phyloP scores from a whole-genome alignment of 805 yeast species.

The Candida rishiriensis region DNA sequence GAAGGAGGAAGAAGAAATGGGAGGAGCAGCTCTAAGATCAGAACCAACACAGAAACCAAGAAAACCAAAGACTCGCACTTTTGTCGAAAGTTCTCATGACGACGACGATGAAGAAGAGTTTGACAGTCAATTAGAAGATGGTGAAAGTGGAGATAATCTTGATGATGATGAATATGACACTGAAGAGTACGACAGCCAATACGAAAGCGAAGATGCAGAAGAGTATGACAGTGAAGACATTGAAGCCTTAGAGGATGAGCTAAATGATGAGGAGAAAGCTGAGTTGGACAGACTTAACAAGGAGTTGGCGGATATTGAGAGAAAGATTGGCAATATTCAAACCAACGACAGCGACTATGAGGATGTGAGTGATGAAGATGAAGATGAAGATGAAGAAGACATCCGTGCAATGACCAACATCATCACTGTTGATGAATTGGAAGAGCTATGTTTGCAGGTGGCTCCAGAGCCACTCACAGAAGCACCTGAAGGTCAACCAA shows the following conservation, averaged over 20 bases:
- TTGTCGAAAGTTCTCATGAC: not conserved
- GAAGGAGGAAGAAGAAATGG: conserved; percentile 37
- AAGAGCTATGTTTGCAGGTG: conserved; percentile 64
- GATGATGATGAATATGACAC: conserved; percentile 17
- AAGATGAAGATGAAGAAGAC: conserved; percentile 26
- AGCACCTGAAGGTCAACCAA: conserved; percentile 52
- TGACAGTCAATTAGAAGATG: conserved; percentile 13
- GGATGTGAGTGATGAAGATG: conserved; percentile 18
- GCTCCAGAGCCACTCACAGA: conserved; percentile 67
- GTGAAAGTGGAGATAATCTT: conserved; percentile 9
- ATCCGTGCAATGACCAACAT: conserved; percentile 56
- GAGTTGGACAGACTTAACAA: conserved; percentile 15
- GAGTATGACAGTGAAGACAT: conserved; percentile 20
- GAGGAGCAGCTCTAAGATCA: not conserved
- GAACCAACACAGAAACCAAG: not conserved
- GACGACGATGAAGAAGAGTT: conserved; percentile 1
- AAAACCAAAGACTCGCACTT: conserved; percentile 2
- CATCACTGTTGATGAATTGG: conserved; percentile 79
- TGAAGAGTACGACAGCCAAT: conserved; percentile 11
- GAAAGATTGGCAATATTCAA: conserved; percentile 14
- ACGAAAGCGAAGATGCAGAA: conserved; percentile 11
- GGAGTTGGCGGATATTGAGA: conserved; percentile 21
- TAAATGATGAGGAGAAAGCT: conserved; percentile 17
- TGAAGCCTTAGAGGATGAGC: conserved; percentile 10
- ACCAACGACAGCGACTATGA: conserved; percentile 22